These are phyloP conservation scores for Neurospora sp. DNA, from an alignment of 2,329 filamentous ascomycete species.

Conservation along the genomic window DNA sequence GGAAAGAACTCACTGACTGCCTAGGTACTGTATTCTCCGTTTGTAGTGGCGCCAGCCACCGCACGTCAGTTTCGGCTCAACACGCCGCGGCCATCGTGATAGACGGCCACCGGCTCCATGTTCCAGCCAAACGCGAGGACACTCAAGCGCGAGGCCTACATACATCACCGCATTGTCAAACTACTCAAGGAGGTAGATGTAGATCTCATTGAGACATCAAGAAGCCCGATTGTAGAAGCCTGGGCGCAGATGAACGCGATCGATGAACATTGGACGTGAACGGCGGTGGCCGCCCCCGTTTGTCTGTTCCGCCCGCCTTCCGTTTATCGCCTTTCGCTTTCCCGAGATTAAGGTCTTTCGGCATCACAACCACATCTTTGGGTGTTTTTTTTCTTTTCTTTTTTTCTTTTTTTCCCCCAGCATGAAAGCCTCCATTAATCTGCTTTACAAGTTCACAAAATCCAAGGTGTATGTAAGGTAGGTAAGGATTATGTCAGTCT, in stretches of 20 bases:
- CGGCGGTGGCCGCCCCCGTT: background rate
- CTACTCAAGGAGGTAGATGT: background rate
- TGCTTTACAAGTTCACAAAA: too few relatives aligned
- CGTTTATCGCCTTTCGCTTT: background rate
- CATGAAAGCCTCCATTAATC: too few relatives aligned
- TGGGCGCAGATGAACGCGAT: background rate
- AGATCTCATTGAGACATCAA: background rate
- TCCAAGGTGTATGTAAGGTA: too few relatives aligned
- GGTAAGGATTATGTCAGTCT: too few relatives aligned
- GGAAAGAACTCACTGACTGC: too few relatives aligned
- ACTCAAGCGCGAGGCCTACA: background rate
- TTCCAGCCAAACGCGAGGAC: background rate
- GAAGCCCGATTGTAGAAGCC: background rate
- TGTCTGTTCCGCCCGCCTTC: background rate
- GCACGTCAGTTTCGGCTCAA: background rate
- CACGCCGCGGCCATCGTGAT: background rate
- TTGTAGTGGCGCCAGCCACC: background rate
- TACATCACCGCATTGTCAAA: background rate
- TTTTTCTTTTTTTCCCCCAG: too few relatives aligned
- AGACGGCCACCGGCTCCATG: background rate
- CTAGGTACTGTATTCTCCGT: background rate
- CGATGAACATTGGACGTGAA: background rate
- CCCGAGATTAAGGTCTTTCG: too few relatives aligned
- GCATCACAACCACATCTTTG: too few relatives aligned
- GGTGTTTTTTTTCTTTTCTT: too few relatives aligned